Conservation (phyloP, 306 rosid genomes). For the Trifolium fragiferum region DNA sequence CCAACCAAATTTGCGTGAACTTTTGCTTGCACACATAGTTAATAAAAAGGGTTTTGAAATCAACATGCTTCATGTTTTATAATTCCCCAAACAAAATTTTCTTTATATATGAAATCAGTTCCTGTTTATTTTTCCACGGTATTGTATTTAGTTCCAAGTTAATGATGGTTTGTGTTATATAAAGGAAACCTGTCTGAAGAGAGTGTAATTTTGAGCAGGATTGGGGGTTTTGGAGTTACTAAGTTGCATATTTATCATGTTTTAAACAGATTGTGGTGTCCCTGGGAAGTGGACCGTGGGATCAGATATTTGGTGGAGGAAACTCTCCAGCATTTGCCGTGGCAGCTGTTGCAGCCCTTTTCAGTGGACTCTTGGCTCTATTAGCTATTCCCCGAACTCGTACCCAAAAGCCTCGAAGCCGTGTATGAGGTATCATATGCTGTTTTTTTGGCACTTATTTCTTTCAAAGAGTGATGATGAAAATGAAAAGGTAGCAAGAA, state of each 20-base stretch:
- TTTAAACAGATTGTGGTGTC: slow-evolving; percentile 85
- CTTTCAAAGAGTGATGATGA: slow-evolving; percentile 40
- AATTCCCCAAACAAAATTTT: slow-evolving; percentile 9
- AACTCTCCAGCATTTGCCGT: slow-evolving; percentile 94
- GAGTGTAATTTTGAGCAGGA: slow-evolving; percentile 6
- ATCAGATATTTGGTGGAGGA: slow-evolving; percentile 99
- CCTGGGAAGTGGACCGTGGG: slow-evolving; percentile 98
- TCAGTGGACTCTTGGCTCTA: slow-evolving; percentile 82
- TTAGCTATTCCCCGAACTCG: slow-evolving; percentile 89
- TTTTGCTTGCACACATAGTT: slow-evolving; percentile 13
- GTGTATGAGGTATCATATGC: slow-evolving; percentile 73
- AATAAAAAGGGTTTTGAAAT: slow-evolving; percentile 20
- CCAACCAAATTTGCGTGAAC: neutral
- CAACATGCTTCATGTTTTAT: slow-evolving; percentile 16
- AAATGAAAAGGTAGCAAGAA: slow-evolving; percentile 47
- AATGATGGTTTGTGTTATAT: slow-evolving; percentile 24
- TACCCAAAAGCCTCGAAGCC: slow-evolving; percentile 69
- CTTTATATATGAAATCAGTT: slow-evolving; percentile 16
- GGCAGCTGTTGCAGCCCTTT: slow-evolving; percentile 84
- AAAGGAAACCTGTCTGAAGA: neutral
- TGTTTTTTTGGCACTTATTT: slow-evolving; percentile 47
- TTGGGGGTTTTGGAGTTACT: slow-evolving; percentile 30
- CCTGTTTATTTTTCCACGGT: slow-evolving; percentile 16
- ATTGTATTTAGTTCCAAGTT: slow-evolving; percentile 14
- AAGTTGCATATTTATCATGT: slow-evolving; percentile 38